Conservation (phyloP, 106 monocot genomes). For the Dioscorea dumetorum region DNA sequence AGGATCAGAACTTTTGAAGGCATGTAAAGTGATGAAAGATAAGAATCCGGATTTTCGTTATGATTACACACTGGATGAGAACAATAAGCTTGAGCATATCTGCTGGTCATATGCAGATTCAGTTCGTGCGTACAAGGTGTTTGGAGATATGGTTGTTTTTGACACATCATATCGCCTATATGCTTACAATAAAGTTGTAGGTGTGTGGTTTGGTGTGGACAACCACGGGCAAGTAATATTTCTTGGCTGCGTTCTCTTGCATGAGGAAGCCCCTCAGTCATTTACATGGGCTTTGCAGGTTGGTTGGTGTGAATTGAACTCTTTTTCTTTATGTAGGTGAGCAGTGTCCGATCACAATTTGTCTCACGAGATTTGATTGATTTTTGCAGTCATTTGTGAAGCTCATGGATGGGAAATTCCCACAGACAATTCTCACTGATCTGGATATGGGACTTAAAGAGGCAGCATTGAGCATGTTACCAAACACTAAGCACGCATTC, state of each 20-base stretch:
- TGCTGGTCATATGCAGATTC: conserved; percentile 74
- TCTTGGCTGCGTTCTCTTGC: conserved; percentile 64
- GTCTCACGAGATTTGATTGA: background rate
- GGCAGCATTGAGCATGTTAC: conserved; percentile 33
- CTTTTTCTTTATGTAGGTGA: background rate
- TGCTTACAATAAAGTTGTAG: conserved; percentile 49
- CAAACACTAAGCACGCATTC: conserved; percentile 51
- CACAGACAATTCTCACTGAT: conserved; percentile 68
- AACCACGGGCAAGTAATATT: conserved; percentile 70
- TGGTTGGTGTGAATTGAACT: background rate
- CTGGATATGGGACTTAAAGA: conserved; percentile 49
- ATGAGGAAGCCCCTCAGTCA: conserved; percentile 51
- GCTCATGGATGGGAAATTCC: conserved; percentile 62
- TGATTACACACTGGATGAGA: conserved; percentile 43
- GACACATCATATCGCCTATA: conserved; percentile 47
- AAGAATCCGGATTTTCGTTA: conserved; percentile 70
- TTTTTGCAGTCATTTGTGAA: conserved; percentile 53
- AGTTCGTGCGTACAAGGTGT: conserved; percentile 50
- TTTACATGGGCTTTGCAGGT: conserved; percentile 81
- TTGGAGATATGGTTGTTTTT: conserved; percentile 77
- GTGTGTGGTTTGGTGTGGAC: conserved; percentile 74
- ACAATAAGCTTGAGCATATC: conserved; percentile 63
- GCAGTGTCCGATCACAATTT: background rate
- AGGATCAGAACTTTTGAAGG: conserved; percentile 56
- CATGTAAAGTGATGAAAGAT: conserved; percentile 70